Percentiles rank a stretch among this genome's conserved stretches.
These are phyloP conservation scores for Akanthomyces dipterigenus DNA, from an alignment of 2,329 filamentous ascomycete species.

Conservation along the genomic window DNA sequence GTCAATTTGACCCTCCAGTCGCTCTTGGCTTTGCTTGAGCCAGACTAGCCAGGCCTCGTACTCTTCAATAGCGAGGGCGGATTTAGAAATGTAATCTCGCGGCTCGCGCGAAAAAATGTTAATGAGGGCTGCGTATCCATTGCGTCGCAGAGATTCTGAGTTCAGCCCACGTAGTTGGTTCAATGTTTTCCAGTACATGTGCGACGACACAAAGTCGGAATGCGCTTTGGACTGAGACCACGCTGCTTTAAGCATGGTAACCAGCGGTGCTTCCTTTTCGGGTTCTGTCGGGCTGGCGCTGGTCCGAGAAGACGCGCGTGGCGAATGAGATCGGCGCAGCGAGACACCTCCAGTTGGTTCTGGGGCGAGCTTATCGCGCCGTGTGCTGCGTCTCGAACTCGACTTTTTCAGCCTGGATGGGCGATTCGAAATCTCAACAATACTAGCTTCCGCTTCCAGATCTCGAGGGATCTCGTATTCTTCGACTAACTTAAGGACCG, in stretches of 20 bases:
- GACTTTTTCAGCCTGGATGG: conserved; percentile 56
- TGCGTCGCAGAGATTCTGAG: conserved; percentile 53
- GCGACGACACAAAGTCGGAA: conserved; percentile 76
- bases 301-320: not conserved
- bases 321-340: not conserved
- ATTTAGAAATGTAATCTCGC: conserved; percentile 61
- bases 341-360: conserved; percentile 8
- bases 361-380: not conserved
- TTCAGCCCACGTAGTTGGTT: conserved; percentile 61
- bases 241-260: conserved; percentile 70
- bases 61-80: conserved; percentile 66
- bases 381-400: conserved; percentile 45
- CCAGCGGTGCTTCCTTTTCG: conserved; percentile 31
- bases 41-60: conserved; percentile 78
- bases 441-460: conserved; percentile 51
- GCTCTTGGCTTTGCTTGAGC: conserved; percentile 75
- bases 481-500: conserved; percentile 72
- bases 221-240: conserved; percentile 70
- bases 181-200: conserved; percentile 78
- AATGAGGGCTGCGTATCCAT: conserved; percentile 65
- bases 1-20: conserved; percentile 67
- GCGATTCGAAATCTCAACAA: conserved; percentile 64
- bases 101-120: conserved; percentile 69
- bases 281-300: conserved; percentile 6
- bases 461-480: conserved; percentile 74